Conservation (phyloP, 305 asterid genomes). For the Plantago rigida region DNA sequence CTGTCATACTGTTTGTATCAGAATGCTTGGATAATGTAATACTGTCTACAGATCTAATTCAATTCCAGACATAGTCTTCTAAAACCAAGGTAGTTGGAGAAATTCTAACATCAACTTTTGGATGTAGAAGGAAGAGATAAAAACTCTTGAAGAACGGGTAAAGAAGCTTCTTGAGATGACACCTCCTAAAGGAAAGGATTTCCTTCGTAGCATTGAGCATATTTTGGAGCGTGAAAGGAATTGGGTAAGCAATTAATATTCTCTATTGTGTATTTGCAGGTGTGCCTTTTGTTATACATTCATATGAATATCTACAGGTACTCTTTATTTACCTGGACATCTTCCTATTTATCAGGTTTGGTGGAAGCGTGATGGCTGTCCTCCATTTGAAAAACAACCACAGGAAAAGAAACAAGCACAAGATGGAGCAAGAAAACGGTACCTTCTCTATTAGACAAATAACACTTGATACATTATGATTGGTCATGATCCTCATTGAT, state of each 20-base stretch:
- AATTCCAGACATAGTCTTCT: slow-evolving; percentile 13
- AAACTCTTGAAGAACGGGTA: slow-evolving; percentile 68
- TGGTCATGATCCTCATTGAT: background rate
- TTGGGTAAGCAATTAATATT: slow-evolving; percentile 56
- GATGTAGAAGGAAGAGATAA: slow-evolving; percentile 78
- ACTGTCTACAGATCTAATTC: slow-evolving; percentile 14
- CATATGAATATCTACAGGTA: background rate
- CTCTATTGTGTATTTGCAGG: slow-evolving; percentile 17
- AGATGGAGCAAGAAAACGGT: slow-evolving; percentile 79
- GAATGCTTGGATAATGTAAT: slow-evolving; percentile 15
- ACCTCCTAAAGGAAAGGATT: slow-evolving; percentile 84
- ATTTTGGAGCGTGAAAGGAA: slow-evolving; percentile 91
- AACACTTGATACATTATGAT: background rate
- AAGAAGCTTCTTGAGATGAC: slow-evolving; percentile 83
- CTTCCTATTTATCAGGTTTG: slow-evolving; percentile 55
- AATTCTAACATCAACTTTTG: slow-evolving; percentile 20
- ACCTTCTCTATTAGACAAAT: slow-evolving; percentile 15
- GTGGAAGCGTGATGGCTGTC: slow-evolving; percentile 99
- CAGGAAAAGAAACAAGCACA: slow-evolving; percentile 57
- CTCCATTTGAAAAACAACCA: slow-evolving; percentile 81
- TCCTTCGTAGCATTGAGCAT: slow-evolving; percentile 84
- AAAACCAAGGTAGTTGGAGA: slow-evolving; percentile 15
- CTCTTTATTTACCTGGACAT: background rate
- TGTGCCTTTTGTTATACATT: background rate
- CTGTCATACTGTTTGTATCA: background rate